These are phyloP conservation scores for Alternaria atra DNA, from an alignment of 2,329 filamentous ascomycete species.

Conservation along the genomic window DNA sequence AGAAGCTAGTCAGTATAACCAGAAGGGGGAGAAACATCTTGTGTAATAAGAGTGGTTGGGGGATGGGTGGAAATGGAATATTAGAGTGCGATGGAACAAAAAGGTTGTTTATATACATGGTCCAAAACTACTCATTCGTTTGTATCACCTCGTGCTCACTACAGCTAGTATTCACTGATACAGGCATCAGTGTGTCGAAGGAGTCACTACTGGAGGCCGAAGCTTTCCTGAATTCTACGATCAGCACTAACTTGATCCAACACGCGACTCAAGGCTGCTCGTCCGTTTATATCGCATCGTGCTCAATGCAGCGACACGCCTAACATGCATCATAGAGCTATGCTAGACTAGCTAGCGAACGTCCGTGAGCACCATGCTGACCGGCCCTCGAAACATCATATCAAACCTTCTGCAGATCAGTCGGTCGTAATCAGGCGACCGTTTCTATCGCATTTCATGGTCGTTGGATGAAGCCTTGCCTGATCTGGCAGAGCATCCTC, in stretches of 20 bases:
- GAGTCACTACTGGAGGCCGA: constrained; percentile 1
- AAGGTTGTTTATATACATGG: constrained; percentile 13
- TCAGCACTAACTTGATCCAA: constrained; percentile 3
- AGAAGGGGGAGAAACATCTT: constrained; percentile 34
- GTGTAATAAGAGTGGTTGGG: neutral
- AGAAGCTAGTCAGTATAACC: constrained; percentile 25
- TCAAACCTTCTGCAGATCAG: constrained; percentile 1
- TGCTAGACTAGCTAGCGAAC: constrained; percentile 4
- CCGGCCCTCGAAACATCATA: constrained; percentile 4
- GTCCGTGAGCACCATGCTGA: constrained; percentile 4
- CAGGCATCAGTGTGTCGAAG: neutral
- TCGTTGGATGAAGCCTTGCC: constrained; percentile 2
- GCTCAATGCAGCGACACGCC: constrained; percentile 1
- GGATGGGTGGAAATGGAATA: neutral
- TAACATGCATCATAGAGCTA: constrained; percentile 2
- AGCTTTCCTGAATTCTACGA: neutral
- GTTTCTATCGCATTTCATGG: neutral
- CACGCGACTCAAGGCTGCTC: neutral
- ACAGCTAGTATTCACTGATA: constrained; percentile 7
- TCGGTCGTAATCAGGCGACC: constrained; percentile 9
- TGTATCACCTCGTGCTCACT: neutral
- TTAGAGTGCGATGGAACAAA: neutral
- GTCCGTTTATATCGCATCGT: neutral
- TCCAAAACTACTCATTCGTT: neutral
- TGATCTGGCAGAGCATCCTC: constrained; percentile 1